These are phyloP conservation scores for Ganoderma resinaceum DNA, from an alignment of 1,284 basidiomycete genomes.

Conservation along the genomic window DNA sequence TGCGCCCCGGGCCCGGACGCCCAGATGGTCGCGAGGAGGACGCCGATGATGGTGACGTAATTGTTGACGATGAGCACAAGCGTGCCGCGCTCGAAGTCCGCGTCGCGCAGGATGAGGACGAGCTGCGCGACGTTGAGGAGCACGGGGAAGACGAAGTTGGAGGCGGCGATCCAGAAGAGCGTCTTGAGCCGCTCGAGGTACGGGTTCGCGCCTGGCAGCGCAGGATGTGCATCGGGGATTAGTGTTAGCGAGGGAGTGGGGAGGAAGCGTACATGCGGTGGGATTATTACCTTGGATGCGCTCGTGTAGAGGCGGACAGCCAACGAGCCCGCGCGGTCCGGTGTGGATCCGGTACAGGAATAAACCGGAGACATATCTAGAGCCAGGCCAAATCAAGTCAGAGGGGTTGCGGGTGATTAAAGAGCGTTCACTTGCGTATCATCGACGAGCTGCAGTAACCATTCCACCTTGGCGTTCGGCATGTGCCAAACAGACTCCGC, in stretches of 20 bases:
- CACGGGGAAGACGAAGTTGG: conserved; percentile 42
- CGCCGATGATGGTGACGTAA: conserved; percentile 6
- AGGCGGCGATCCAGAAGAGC: conserved; percentile 40
- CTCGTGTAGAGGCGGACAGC: not conserved
- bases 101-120: conserved; percentile 22
- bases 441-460: conserved; percentile 40
- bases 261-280: not conserved
- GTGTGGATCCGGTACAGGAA: conserved; percentile 10
- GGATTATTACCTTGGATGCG: not conserved
- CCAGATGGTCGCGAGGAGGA: conserved; percentile 4
- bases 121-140: conserved; percentile 38
- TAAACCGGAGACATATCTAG: conserved; percentile 11
- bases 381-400: not conserved
- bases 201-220: not conserved
- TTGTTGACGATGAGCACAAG: not conserved
- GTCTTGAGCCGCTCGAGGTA: conserved; percentile 15
- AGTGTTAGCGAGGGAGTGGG: not conserved
- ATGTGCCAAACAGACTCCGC: conserved; percentile 16
- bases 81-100: conserved; percentile 14
- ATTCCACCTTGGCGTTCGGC: conserved; percentile 35
- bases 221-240: not conserved
- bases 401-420: not conserved
- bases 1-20: not conserved
- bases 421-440: conserved; percentile 30
- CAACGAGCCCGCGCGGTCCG: not conserved